Evolutionary conservation across 306 rosid genomes (phyloP).

Genomic region (Glycyrrhiza uralensis): DNA sequence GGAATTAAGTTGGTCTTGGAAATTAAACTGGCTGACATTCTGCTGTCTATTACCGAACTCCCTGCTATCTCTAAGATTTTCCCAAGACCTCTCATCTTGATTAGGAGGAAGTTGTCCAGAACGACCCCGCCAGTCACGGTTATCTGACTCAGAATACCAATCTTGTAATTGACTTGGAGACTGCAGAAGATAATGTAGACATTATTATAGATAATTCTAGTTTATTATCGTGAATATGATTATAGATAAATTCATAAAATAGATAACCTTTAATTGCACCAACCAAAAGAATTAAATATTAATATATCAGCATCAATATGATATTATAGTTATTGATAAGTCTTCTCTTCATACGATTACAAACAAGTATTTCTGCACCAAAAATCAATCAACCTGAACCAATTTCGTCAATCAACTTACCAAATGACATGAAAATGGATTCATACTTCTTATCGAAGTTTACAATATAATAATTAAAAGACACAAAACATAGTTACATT

Average conservation of each 20-base stretch:
- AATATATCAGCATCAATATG: background rate
- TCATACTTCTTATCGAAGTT: background rate
- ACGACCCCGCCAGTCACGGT: constrained; percentile 94
- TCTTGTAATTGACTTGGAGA: constrained; percentile 47
- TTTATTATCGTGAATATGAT: background rate
- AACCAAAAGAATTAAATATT: background rate
- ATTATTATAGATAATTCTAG: background rate
- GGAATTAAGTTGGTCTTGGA: constrained; percentile 59
- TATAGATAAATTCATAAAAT: background rate
- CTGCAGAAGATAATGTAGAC: constrained; percentile 36
- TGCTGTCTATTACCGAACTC: constrained; percentile 67
- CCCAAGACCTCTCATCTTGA: constrained; percentile 80
- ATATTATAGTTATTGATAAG: background rate
- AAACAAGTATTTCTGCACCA: background rate
- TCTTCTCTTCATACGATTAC: background rate
- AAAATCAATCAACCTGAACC: background rate
- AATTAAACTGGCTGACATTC: constrained; percentile 47
- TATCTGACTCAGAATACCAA: constrained; percentile 84
- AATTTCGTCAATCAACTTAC: background rate
- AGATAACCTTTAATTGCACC: background rate
- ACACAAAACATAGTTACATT: constrained; percentile 52
- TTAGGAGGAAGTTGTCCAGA: constrained; percentile 55
- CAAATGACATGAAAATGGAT: background rate
- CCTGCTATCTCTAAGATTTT: constrained; percentile 52
- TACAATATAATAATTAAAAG: background rate